Percentiles rank a stretch among this genome's conserved stretches.
phyloP scores from a whole-genome alignment of 306 rosid genomes.

The Rubus parviflorus region DNA sequence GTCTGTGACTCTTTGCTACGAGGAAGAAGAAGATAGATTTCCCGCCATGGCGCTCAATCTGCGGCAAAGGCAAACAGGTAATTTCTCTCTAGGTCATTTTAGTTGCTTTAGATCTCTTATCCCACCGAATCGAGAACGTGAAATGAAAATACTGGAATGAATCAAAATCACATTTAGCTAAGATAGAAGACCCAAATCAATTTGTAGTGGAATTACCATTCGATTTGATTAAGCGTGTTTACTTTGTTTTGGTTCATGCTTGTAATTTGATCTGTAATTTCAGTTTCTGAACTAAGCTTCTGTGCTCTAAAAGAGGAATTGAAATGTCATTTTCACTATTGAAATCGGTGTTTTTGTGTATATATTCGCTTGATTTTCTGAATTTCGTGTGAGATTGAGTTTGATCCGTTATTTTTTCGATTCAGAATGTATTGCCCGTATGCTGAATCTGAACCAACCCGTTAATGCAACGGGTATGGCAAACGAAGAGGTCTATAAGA shows the following conservation, averaged over 20 bases:
- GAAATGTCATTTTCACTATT: neutral
- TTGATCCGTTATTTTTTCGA: slow-evolving; percentile 24
- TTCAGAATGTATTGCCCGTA: slow-evolving; percentile 83
- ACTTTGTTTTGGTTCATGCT: neutral
- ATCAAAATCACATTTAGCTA: slow-evolving; percentile 6
- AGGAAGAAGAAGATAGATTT: slow-evolving; percentile 9
- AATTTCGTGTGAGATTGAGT: slow-evolving; percentile 10
- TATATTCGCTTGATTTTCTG: neutral
- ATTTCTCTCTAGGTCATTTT: neutral
- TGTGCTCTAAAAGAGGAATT: neutral
- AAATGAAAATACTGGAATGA: neutral
- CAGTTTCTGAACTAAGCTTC: neutral
- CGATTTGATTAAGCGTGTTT: neutral
- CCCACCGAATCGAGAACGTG: neutral
- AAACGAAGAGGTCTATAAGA: slow-evolving; percentile 91
- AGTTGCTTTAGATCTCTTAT: slow-evolving; percentile 16
- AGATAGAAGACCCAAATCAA: neutral
- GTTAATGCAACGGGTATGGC: slow-evolving; percentile 63
- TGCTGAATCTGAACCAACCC: slow-evolving; percentile 95
- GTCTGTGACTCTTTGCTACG: neutral
- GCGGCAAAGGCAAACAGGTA: slow-evolving; percentile 66
- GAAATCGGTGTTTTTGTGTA: neutral
- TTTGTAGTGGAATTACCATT: neutral
- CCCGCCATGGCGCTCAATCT: slow-evolving; percentile 60
- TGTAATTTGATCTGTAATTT: slow-evolving; percentile 4